Evolutionary conservation across 805 yeast genomes (phyloP), one percentile per base, ranked within the genome.

Genomic region (Zygotorulaspora danielsina): DNA sequence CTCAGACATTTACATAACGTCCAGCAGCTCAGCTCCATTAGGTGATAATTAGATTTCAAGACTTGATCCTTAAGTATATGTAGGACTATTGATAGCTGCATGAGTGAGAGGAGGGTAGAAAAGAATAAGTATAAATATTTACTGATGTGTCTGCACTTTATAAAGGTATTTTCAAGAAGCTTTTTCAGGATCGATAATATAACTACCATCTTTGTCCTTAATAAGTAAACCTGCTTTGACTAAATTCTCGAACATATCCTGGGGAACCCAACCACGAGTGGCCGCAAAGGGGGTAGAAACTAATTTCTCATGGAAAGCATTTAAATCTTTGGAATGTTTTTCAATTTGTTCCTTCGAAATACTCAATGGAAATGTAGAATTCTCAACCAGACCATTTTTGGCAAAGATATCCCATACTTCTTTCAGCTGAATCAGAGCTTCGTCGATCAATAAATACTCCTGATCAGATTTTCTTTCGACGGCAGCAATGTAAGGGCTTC

Each of bases 191-290:
- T 51, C 43, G 35, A 57, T 39, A 5, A 48, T 25, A 57, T 75
- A 79, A 49, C 78, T 72, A 21, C 82, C 84, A 20, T 77, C 76
- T 15, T 73, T 76, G 13, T 72, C 72, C 46, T 78, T 73, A 38
- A 75, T 78, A 41, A 90, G 69, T 41, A 81, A 70, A 1, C 90
- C 93, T 45, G 79, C 79, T 15, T 78, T 76, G 28, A 78, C 63
- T 53, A 86, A 70, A 34, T 75, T 75, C 22, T 78, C 81, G 56
- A 90, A 89, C 83, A 87, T 78, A 57, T 87, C 95, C 58, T 87
- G 96, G 12, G 97, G 96, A 41, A 93, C 75, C 96, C 97, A 90
- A 4, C 96, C 96, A 39, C 84, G 83, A 17, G 96, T 84, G 33
- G 90, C 90, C 20, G 85, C 81, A 63, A 87, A 89, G 29, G 97